phyloP scores from a whole-genome alignment of 2,329 filamentous ascomycete genomes.

The Alternaria infectoria region DNA sequence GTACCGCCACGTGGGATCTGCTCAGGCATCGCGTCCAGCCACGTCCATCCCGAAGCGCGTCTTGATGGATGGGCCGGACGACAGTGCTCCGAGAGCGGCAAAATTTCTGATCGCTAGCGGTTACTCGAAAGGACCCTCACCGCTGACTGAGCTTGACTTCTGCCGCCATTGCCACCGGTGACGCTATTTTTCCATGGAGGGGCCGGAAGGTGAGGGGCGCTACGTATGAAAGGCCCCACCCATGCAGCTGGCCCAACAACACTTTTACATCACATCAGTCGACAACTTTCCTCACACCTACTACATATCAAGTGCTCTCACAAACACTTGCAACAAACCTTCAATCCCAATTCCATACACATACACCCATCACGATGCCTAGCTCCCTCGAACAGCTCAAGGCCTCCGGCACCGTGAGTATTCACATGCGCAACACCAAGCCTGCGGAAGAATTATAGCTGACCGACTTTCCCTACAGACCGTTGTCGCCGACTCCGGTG shows the following conservation, averaged over 20 bases:
- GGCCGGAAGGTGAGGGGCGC: constrained; percentile 24
- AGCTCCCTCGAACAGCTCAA: constrained; percentile 96
- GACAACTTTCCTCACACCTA: constrained; percentile 2
- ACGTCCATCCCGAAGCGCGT: not conserved
- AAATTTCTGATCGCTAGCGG: constrained; percentile 7
- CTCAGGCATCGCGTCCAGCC: not conserved
- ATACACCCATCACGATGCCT: constrained; percentile 65
- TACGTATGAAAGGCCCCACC: constrained; percentile 28
- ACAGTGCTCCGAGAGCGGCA: constrained; percentile 23
- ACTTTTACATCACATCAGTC: constrained; percentile 14
- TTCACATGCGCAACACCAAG: constrained; percentile 22
- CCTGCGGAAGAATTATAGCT: constrained; percentile 6
- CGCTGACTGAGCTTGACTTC: not conserved
- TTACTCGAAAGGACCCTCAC: not conserved
- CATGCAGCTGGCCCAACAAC: constrained; percentile 14
- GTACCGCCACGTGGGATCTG: not conserved
- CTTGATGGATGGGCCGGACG: constrained; percentile 22
- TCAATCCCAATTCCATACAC: constrained; percentile 21
- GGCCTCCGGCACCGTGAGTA: constrained; percentile 90
- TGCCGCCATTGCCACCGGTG: constrained; percentile 38
- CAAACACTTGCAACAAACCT: not conserved
- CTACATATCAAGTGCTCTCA: constrained; percentile 5
- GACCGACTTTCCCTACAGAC: constrained; percentile 61
- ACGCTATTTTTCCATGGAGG: constrained; percentile 40
- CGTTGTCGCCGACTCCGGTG: constrained; percentile 97